Evolutionary conservation across 805 yeast species (phyloP).

Genomic region (Osmozyma mogii): DNA sequence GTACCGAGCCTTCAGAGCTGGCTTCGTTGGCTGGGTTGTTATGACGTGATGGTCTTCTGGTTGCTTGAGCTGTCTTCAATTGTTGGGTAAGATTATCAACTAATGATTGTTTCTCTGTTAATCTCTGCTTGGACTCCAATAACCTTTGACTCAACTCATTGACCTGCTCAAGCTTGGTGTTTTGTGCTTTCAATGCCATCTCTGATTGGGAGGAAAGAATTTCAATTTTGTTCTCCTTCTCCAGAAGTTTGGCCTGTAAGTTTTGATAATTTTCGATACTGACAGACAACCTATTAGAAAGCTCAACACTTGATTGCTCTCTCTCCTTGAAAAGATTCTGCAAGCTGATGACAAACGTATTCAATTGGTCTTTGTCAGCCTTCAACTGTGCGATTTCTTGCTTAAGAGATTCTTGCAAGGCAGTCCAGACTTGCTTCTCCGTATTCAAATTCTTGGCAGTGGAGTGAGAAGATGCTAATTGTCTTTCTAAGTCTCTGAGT

Average conservation of each 20-base stretch:
- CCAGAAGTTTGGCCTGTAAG: slow-evolving; percentile 39
- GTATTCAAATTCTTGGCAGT: slow-evolving; percentile 42
- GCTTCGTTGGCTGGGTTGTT: neutral
- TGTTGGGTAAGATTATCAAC: slow-evolving; percentile 30
- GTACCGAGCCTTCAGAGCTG: neutral
- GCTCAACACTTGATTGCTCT: slow-evolving; percentile 41
- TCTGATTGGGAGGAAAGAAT: slow-evolving; percentile 52
- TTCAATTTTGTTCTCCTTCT: slow-evolving; percentile 46
- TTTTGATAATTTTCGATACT: slow-evolving; percentile 41
- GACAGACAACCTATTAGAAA: slow-evolving; percentile 40
- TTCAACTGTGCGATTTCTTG: slow-evolving; percentile 45
- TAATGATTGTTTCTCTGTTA: slow-evolving; percentile 31
- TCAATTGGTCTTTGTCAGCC: slow-evolving; percentile 53
- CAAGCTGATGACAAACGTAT: slow-evolving; percentile 47
- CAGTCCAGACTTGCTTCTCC: slow-evolving; percentile 45
- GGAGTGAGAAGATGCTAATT: slow-evolving; percentile 35
- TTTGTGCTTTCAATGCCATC: slow-evolving; percentile 42
- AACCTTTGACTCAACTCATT: slow-evolving; percentile 45
- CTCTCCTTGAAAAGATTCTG: slow-evolving; percentile 59
- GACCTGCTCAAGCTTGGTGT: slow-evolving; percentile 49
- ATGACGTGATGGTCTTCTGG: slow-evolving; percentile 9
- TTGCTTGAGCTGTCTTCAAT: slow-evolving; percentile 21
- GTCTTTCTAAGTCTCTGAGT: slow-evolving; percentile 43
- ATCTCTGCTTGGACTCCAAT: slow-evolving; percentile 30
- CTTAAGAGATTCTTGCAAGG: slow-evolving; percentile 42